Evolutionary conservation across 2,329 filamentous ascomycete genomes (phyloP).

Genomic region (Fusarium nelsonii): DNA sequence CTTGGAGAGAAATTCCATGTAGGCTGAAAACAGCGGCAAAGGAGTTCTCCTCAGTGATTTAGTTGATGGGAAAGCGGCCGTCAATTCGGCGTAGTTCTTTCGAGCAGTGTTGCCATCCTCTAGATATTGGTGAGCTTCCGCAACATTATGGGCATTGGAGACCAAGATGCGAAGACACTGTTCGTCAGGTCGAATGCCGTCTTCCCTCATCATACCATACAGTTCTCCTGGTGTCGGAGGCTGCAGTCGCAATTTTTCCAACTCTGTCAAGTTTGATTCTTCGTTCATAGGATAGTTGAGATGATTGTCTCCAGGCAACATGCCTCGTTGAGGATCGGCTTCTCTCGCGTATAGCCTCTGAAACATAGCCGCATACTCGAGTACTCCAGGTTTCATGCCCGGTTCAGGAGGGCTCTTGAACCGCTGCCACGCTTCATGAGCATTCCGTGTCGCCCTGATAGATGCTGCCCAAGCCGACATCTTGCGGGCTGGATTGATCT

Average conservation of each 20-base stretch:
- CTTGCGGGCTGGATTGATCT: constrained; percentile 32
- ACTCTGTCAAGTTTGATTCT: constrained; percentile 69
- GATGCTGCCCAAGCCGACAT: constrained; percentile 65
- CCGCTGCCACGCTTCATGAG: constrained; percentile 70
- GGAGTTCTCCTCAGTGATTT: constrained; percentile 45
- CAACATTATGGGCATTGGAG: constrained; percentile 61
- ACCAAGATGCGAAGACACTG: constrained; percentile 69
- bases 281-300: constrained; percentile 57
- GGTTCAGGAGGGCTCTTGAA: constrained; percentile 56
- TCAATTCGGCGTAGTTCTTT: constrained; percentile 34
- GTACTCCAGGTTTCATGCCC: constrained; percentile 52
- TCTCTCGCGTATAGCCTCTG: constrained; percentile 62
- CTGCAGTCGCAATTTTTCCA: constrained; percentile 71
- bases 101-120: constrained; percentile 54
- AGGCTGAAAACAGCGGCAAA: constrained; percentile 61
- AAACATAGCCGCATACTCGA: constrained; percentile 72
- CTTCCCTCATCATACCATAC: constrained; percentile 68
- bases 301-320: constrained; percentile 71
- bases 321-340: constrained; percentile 40
- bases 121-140: constrained; percentile 64
- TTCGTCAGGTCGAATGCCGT: constrained; percentile 62
- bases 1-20: constrained; percentile 55
- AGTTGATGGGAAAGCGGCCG: constrained; percentile 42
- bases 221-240: constrained; percentile 71
- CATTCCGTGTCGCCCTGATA: constrained; percentile 70